Evolutionary conservation across 768 basidiomycete species (phyloP).

Genomic region (Mycena albidolilacea): DNA sequence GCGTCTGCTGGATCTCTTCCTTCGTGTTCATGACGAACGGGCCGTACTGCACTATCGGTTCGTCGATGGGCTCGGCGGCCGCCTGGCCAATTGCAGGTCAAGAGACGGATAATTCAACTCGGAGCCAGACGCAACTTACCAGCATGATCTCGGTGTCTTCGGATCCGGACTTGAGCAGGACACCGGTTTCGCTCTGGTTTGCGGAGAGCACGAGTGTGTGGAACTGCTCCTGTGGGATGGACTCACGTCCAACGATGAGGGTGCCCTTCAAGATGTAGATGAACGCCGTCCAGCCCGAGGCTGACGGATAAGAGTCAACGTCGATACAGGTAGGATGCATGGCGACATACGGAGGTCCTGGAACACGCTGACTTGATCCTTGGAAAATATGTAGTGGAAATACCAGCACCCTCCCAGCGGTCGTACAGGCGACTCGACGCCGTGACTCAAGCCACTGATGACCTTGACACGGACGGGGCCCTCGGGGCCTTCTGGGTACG

Average conservation of each 20-base stretch:
- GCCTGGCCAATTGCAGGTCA: conserved; percentile 59
- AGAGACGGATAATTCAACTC: conserved; percentile 6
- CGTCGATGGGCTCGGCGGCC: conserved; percentile 91
- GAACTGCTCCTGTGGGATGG: conserved; percentile 66
- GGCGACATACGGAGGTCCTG: conserved; percentile 81
- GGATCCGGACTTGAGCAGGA: conserved; percentile 70
- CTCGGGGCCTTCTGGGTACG: conserved; percentile 78
- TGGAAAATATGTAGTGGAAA: conserved; percentile 82
- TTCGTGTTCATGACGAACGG: conserved; percentile 90
- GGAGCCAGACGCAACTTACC: conserved; percentile 55
- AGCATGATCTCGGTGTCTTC: conserved; percentile 83
- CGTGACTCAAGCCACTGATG: conserved; percentile 92
- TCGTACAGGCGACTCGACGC: conserved; percentile 88
- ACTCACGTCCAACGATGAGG: conserved; percentile 70
- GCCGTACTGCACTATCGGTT: conserved; percentile 89
- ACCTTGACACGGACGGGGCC: conserved; percentile 84
- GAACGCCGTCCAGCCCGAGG: conserved; percentile 92
- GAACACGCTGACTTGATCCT: conserved; percentile 74
- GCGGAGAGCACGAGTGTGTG: conserved; percentile 90
- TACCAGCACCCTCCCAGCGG: conserved; percentile 96
- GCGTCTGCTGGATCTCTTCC: conserved; percentile 86
- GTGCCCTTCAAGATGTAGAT: conserved; percentile 82
- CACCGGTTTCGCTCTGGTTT: conserved; percentile 73
- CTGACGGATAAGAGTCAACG: conserved; percentile 51
- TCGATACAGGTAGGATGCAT: not conserved